A percentile compares a stretch with the other conserved stretches of the same genome.
Conservation (phyloP, 1,139 yeast species). For the Meyerozyma elateridarum region DNA sequence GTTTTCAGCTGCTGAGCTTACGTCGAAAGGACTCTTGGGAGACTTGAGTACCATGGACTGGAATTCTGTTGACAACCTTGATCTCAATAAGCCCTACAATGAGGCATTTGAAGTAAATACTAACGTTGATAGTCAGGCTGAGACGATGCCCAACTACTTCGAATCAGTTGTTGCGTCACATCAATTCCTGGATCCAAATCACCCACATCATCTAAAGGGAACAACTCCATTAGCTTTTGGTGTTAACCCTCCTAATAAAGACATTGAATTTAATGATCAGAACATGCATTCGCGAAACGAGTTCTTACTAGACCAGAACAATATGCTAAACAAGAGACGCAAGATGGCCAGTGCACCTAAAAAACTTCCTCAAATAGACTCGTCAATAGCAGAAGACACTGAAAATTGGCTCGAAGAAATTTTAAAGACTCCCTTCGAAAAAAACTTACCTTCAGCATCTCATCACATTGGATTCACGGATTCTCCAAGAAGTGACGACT, state of each 20-base stretch:
- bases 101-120: slow-evolving; percentile 5
- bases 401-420: slow-evolving; percentile 58
- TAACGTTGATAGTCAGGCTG: background rate
- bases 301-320: background rate
- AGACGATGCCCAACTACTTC: slow-evolving; percentile 7
- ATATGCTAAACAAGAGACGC: background rate
- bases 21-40: slow-evolving; percentile 19
- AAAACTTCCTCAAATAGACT: background rate
- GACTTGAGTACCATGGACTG: slow-evolving; percentile 28
- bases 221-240: slow-evolving; percentile 38
- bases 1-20: slow-evolving; percentile 30
- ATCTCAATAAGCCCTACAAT: slow-evolving; percentile 14
- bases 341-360: background rate
- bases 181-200: slow-evolving; percentile 31
- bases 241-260: slow-evolving; percentile 22
- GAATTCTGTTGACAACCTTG: slow-evolving; percentile 30
- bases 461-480: slow-evolving; percentile 59
- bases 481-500: slow-evolving; percentile 19
- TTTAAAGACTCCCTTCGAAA: slow-evolving; percentile 56
- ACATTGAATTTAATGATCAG: slow-evolving; percentile 10
- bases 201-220: slow-evolving; percentile 34
- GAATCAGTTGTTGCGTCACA: slow-evolving; percentile 18
- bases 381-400: background rate
- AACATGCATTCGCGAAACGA: background rate
- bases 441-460: slow-evolving; percentile 40